A percentile compares a stretch with the other conserved stretches of the same genome.
Evolutionary conservation across 2,329 filamentous ascomycete genomes (phyloP).

Genomic region (Exophiala viscosa): DNA sequence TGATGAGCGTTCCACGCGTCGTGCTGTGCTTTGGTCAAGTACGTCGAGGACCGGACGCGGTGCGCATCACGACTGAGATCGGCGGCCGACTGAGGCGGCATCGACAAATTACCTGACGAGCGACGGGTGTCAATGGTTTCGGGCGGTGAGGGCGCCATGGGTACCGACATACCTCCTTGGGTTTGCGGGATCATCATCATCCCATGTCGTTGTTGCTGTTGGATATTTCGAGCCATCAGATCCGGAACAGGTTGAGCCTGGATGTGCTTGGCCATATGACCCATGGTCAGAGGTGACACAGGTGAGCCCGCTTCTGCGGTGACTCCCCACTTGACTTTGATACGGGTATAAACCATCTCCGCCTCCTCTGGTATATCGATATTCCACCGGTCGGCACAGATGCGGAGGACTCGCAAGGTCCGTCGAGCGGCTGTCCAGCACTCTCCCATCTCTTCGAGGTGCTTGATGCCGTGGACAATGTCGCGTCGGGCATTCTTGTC

Average conservation of each 20-base stretch:
- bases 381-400: slow-evolving; percentile 84
- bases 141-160: slow-evolving; percentile 16
- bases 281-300: slow-evolving; percentile 50
- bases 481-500: slow-evolving; percentile 88
- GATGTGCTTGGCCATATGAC: slow-evolving; percentile 26
- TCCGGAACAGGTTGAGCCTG: slow-evolving; percentile 22
- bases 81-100: slow-evolving; percentile 30
- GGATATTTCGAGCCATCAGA: slow-evolving; percentile 23
- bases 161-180: slow-evolving; percentile 11
- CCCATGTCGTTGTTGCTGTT: slow-evolving; percentile 29
- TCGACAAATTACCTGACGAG: slow-evolving; percentile 24
- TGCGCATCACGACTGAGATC: slow-evolving; percentile 24
- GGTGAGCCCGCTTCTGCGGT: slow-evolving; percentile 49
- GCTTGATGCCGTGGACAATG: slow-evolving; percentile 83
- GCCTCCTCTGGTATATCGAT: slow-evolving; percentile 85
- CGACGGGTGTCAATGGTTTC: slow-evolving; percentile 20
- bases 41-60: slow-evolving; percentile 19
- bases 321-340: slow-evolving; percentile 72
- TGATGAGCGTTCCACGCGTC: slow-evolving; percentile 36
- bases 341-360: slow-evolving; percentile 66
- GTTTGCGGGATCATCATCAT: slow-evolving; percentile 9
- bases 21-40: slow-evolving; percentile 30
- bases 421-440: slow-evolving; percentile 88
- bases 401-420: slow-evolving; percentile 77
- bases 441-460: slow-evolving; percentile 92